Evolutionary conservation across 192 early-diverging fungal species (phyloP), one percentile per base, ranked within the genome.

Genomic region (Endogone sp.): DNA sequence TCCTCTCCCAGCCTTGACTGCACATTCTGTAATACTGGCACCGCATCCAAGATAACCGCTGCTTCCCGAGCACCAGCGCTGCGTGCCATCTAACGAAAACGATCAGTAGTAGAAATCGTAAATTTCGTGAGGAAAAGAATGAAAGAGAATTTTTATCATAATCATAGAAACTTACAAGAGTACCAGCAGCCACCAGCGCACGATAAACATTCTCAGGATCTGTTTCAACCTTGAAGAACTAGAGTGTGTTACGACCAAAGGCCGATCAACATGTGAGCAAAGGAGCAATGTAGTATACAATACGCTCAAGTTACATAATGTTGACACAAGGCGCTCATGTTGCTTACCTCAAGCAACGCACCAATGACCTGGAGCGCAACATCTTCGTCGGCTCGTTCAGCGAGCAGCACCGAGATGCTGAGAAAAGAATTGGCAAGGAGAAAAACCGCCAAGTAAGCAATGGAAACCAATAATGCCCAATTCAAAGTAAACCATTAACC

Each of bases 151-250:
- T 13, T 30, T 3, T 63, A 4, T 55, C 3, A 82, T 2, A 3
- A 26, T 1, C 1, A n/a, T 3, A 13, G 3, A 37, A 37, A 30
- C 71, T 73, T 67, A 87, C 86, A 75, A 93, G 66, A 16, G 89
- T 93, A 11, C 91, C 91, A 22, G 91, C 31, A 0, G 86, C 85
- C 26, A 86, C 80, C 28, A 91, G 31, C 20, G 76, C 71, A 9
- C 88, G 85, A 73, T 86, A 85, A 31, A 84, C 71, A 54, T 76
- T 86, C 55, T 93, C 87, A 29, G 81, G 80, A 60, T 89, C 87
- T 37, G 79, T 58, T 73, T 90, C 85, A 30, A 71, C 72, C 32
- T 81, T 77, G 58, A 92, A 28, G 63, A 86, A 81, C 59, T 60
- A 60, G 59, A 28, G 4, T 28, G 27, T 60, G 55, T 56, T 56